These are phyloP conservation scores for Cyberlindnera subsufficiens DNA, from an alignment of 805 yeast species.

Conservation along the genomic window DNA sequence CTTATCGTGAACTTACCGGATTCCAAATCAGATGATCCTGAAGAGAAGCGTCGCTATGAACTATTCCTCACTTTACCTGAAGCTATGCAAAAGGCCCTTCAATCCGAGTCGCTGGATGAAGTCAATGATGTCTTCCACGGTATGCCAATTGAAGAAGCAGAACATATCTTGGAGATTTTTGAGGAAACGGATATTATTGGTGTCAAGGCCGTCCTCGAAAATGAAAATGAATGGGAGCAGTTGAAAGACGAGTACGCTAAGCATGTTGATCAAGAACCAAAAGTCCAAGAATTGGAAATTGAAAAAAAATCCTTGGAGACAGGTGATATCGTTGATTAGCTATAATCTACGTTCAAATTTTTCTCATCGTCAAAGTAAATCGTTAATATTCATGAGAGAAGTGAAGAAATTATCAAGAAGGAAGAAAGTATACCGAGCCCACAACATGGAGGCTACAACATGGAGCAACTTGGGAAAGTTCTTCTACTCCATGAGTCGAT, in stretches of 20 bases:
- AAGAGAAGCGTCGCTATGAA: conserved; percentile 39
- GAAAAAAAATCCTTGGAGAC: conserved; percentile 16
- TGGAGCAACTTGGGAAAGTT: conserved; percentile 38
- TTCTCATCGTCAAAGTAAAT: neutral
- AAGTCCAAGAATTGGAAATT: conserved; percentile 9
- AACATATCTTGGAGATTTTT: conserved; percentile 62
- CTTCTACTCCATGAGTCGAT: conserved; percentile 60
- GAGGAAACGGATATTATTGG: conserved; percentile 81
- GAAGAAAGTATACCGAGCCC: neutral
- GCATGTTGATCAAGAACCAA: conserved; percentile 13
- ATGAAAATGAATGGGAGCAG: conserved; percentile 62
- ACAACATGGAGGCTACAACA: neutral
- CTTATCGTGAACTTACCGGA: conserved; percentile 66
- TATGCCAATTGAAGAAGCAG: conserved; percentile 75
- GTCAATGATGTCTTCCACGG: conserved; percentile 78
- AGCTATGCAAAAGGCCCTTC: conserved; percentile 70
- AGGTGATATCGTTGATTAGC: conserved; percentile 36
- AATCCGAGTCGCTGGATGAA: conserved; percentile 62
- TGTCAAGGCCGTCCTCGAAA: conserved; percentile 68
- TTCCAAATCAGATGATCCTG: conserved; percentile 39
- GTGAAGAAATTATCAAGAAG: neutral
- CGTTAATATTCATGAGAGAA: too few species aligned
- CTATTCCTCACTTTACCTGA: conserved; percentile 53
- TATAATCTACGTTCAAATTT: neutral
- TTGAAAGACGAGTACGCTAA: conserved; percentile 38